A percentile compares a stretch with the other conserved stretches of the same genome.
Conservation (phyloP, 805 yeast genomes). For the Zygotorulaspora florentina region DNA sequence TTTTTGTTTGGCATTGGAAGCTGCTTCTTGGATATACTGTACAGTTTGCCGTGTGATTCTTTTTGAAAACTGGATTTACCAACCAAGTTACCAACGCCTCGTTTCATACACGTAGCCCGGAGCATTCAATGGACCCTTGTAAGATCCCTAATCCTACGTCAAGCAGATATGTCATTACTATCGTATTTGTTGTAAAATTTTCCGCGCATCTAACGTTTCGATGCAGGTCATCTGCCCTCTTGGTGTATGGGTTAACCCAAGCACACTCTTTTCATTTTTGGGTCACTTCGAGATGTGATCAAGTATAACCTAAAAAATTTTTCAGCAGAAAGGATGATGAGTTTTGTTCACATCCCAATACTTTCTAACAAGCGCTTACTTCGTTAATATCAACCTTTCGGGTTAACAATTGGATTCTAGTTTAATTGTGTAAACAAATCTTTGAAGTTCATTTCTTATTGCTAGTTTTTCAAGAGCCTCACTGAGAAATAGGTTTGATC, state of each 20-base stretch:
- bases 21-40: not conserved
- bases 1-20: not conserved
- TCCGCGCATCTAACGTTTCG: not conserved
- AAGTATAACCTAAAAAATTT: slow-evolving; percentile 9
- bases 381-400: not conserved
- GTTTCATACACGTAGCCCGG: not conserved
- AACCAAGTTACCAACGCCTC: not conserved
- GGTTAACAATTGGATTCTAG: not conserved
- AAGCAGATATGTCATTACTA: not conserved
- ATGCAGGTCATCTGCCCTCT: slow-evolving; percentile 1
- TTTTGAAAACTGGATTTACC: not conserved
- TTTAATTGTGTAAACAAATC: not conserved
- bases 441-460: too few species aligned
- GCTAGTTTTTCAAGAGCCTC: too few species aligned
- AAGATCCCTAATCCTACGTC: too few species aligned
- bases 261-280: slow-evolving; percentile 9
- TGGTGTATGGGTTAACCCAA: slow-evolving; percentile 15
- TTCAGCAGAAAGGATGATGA: not conserved
- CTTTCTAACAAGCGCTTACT: too few species aligned
- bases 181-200: not conserved
- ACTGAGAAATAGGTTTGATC: too few species aligned
- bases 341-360: not conserved
- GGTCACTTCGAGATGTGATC: not conserved
- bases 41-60: not conserved
- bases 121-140: too few species aligned